Evolutionary conservation across 768 basidiomycete genomes (phyloP).

Genomic region (Serendipita sp.): DNA sequence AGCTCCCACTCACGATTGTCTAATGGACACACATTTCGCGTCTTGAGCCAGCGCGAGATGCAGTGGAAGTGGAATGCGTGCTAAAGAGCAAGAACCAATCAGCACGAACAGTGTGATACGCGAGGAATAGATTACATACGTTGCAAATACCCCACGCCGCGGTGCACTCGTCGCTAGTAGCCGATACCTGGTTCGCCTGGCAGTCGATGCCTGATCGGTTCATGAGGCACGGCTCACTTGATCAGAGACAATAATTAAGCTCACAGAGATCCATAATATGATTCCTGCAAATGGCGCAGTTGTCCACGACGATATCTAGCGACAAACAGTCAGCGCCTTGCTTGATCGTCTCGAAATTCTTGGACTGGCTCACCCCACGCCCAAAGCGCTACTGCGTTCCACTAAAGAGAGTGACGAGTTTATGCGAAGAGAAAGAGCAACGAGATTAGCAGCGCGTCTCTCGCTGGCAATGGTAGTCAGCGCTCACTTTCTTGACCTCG

Average conservation of each 20-base stretch:
- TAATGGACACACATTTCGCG: slow-evolving; percentile 84
- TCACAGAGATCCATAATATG: slow-evolving; percentile 99
- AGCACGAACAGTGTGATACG: background rate
- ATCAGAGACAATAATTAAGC: slow-evolving; percentile 16
- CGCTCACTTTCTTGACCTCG: slow-evolving; percentile 91
- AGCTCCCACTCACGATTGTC: slow-evolving; percentile 96
- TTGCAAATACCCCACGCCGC: slow-evolving; percentile 99
- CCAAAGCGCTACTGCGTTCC: slow-evolving; percentile 98
- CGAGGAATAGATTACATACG: slow-evolving; percentile 29
- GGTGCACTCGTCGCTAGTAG: slow-evolving; percentile 91
- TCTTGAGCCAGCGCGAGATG: slow-evolving; percentile 98
- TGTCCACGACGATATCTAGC: slow-evolving; percentile 93
- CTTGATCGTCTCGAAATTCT: background rate
- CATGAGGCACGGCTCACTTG: background rate
- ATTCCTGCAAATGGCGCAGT: slow-evolving; percentile 98
- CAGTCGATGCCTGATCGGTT: slow-evolving; percentile 79
- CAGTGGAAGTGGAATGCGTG: slow-evolving; percentile 99
- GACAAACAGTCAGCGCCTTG: slow-evolving; percentile 8
- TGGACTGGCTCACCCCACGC: slow-evolving; percentile 65
- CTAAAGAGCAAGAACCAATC: slow-evolving; percentile 24
- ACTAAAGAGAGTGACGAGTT: slow-evolving; percentile 33
- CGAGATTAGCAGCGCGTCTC: background rate
- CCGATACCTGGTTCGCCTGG: slow-evolving; percentile 96
- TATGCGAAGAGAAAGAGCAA: background rate
- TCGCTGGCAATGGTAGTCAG: background rate